Evolutionary conservation across 2,329 filamentous ascomycete genomes (phyloP).

Genomic region (Sordariomycetes sp.): DNA sequence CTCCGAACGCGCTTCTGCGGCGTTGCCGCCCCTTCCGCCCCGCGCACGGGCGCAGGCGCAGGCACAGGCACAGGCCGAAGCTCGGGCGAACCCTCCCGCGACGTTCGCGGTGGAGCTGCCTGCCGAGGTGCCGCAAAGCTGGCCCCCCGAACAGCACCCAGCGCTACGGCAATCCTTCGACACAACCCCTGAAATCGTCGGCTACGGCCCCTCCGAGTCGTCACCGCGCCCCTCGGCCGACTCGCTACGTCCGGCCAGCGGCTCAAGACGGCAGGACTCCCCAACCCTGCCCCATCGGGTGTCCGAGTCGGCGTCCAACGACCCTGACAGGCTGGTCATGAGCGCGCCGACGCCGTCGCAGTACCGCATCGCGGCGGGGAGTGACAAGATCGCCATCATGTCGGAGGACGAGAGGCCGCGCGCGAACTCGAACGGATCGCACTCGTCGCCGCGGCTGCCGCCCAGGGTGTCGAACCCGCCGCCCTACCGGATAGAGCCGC

Average conservation of each 20-base stretch:
- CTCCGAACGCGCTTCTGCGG: slow-evolving; percentile 24
- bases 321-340: slow-evolving; percentile 42
- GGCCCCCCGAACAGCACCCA: slow-evolving; percentile 23
- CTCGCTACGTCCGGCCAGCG: slow-evolving; percentile 22
- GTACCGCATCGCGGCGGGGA: slow-evolving; percentile 45
- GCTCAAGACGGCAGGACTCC: slow-evolving; percentile 3
- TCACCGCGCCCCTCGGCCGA: slow-evolving; percentile 43
- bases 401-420: slow-evolving; percentile 46
- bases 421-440: slow-evolving; percentile 3
- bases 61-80: background rate
- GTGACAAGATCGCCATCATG: slow-evolving; percentile 59
- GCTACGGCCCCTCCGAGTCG: slow-evolving; percentile 22
- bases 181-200: slow-evolving; percentile 39
- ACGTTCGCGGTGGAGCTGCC: slow-evolving; percentile 49
- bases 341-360: slow-evolving; percentile 47
- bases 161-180: slow-evolving; percentile 42
- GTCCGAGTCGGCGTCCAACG: slow-evolving; percentile 6
- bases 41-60: background rate
- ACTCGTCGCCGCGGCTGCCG: background rate
- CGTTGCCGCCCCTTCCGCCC: slow-evolving; percentile 7
- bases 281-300: background rate
- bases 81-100: background rate
- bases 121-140: slow-evolving; percentile 36
- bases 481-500: slow-evolving; percentile 41
- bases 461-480: slow-evolving; percentile 13